A percentile compares a stretch with the other conserved stretches of the same genome.
These are phyloP conservation scores for Ogataea pilisensis DNA, from an alignment of 805 yeast genomes.

Conservation along the genomic window DNA sequence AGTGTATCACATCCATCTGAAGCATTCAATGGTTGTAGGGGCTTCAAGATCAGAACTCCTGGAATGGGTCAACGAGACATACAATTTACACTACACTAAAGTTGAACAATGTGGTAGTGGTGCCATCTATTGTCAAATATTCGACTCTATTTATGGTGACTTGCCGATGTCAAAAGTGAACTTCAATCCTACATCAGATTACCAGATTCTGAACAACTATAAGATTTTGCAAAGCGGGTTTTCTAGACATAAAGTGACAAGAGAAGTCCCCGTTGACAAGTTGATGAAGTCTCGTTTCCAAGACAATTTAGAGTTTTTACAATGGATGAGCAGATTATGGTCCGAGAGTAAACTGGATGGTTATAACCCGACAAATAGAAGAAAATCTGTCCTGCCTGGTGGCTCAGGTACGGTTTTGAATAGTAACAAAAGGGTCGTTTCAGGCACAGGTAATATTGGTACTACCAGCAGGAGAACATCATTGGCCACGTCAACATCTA, in stretches of 20 bases:
- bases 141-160: conserved; percentile 81
- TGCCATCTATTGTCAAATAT: conserved; percentile 88
- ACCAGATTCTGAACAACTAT: conserved; percentile 75
- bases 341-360: conserved; percentile 64
- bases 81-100: conserved; percentile 61
- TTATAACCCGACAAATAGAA: conserved; percentile 66
- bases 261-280: conserved; percentile 74
- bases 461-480: conserved; percentile 6
- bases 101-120: conserved; percentile 96
- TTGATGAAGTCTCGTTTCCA: conserved; percentile 86
- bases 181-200: conserved; percentile 65
- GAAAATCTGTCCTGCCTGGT: conserved; percentile 31
- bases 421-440: conserved; percentile 22
- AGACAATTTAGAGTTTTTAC: conserved; percentile 90
- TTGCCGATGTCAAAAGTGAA: conserved; percentile 77
- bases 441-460: conserved; percentile 6
- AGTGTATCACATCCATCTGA: no score
- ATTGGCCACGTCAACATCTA: conserved; percentile 1
- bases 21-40: conserved; percentile 36
- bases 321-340: conserved; percentile 89
- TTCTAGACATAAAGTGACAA: conserved; percentile 61
- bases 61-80: conserved; percentile 75
- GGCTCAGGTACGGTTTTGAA: conserved; percentile 14
- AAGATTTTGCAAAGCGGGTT: conserved; percentile 84
- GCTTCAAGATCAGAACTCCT: conserved; percentile 83